Evolutionary conservation across 73 alveolate genomes (phyloP).

Genomic region (Paraurostyla sp.): DNA sequence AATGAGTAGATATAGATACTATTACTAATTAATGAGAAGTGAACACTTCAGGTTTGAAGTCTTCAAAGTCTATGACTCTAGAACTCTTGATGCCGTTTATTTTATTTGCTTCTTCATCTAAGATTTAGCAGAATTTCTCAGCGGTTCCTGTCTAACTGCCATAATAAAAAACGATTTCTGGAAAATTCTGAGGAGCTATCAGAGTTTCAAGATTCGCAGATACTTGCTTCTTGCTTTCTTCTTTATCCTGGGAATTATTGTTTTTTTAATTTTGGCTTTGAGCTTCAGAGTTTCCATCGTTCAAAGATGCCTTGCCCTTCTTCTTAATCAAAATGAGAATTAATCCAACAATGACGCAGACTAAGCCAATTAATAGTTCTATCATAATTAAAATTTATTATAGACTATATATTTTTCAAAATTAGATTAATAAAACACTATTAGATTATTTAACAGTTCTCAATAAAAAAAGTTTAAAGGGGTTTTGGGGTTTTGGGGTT

Average conservation of each 20-base stretch:
- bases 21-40: constrained; percentile 61
- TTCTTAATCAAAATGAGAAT: background rate
- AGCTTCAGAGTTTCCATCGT: background rate
- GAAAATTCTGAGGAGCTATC: constrained; percentile 60
- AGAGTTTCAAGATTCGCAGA: constrained; percentile 2
- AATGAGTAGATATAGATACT: constrained; percentile 82
- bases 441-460: no score
- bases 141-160: constrained; percentile 80
- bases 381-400: background rate
- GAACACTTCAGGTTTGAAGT: constrained; percentile 67
- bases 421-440: no score
- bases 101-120: constrained; percentile 60
- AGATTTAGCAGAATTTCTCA: constrained; percentile 63
- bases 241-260: background rate
- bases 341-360: background rate
- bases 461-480: no score
- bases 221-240: background rate
- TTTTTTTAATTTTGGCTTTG: background rate
- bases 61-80: constrained; percentile 71
- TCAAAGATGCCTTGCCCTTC: background rate
- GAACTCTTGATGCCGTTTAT: constrained; percentile 16
- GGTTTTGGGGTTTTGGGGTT: no score
- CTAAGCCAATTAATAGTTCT: background rate
- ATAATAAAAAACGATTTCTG: constrained; percentile 62
- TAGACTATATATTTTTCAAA: no score